Conservation (phyloP, 2,329 filamentous ascomycete genomes). For the Alternaria infectoria region DNA sequence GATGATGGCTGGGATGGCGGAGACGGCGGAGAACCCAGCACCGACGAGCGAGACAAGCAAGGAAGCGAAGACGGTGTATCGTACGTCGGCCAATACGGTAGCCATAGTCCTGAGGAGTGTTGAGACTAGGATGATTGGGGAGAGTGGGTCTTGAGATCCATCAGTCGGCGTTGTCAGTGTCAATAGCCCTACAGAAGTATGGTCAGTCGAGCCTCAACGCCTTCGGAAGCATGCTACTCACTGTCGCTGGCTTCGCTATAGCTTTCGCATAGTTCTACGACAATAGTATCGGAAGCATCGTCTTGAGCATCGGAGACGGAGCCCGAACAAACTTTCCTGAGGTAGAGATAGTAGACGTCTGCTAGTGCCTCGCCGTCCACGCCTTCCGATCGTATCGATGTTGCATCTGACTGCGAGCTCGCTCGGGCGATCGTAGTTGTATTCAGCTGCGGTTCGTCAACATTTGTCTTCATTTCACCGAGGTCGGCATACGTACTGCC, state of each 20-base stretch:
- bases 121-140: neutral
- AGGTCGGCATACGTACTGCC: conserved; percentile 16
- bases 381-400: neutral
- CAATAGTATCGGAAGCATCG: neutral
- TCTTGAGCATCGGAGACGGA: neutral
- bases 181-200: neutral
- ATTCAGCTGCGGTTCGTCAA: conserved; percentile 1
- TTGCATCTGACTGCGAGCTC: neutral
- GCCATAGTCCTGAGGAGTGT: neutral
- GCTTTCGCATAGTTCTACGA: neutral
- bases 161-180: neutral
- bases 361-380: neutral
- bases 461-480: neutral
- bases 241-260: neutral
- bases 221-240: neutral
- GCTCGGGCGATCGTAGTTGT: neutral
- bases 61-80: conserved; percentile 22
- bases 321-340: neutral
- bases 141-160: neutral
- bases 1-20: conserved; percentile 23
- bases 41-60: conserved; percentile 24
- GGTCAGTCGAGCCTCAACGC: neutral
- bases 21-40: conserved; percentile 14
- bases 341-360: conserved; percentile 5
- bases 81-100: conserved; percentile 1